These are phyloP conservation scores for Gigaspora rosea DNA, from an alignment of 192 early-diverging fungal genomes.

Conservation along the genomic window DNA sequence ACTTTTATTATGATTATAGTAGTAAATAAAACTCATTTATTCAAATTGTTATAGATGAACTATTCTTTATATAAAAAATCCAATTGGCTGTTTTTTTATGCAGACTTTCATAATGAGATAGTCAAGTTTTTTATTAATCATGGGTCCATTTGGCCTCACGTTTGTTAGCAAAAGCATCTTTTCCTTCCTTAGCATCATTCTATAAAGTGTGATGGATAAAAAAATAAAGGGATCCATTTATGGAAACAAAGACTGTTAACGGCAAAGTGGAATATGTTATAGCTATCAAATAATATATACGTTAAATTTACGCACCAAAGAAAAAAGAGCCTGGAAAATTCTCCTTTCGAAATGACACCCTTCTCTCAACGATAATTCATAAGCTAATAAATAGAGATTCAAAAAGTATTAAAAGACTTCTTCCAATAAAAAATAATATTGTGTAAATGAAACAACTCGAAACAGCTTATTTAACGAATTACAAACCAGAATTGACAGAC, in stretches of 20 bases:
- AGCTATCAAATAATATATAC: background rate
- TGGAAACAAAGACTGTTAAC: background rate
- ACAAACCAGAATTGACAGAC: slow-evolving; percentile 82
- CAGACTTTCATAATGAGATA: too few relatives aligned
- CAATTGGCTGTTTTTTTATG: too few relatives aligned
- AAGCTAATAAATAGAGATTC: slow-evolving; percentile 55
- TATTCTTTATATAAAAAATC: too few relatives aligned
- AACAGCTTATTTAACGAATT: background rate
- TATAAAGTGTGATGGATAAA: slow-evolving; percentile 29
- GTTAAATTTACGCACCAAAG: slow-evolving; percentile 58
- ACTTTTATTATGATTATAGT: too few relatives aligned
- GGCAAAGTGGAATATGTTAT: background rate
- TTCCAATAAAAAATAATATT: background rate
- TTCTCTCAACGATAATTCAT: slow-evolving; percentile 80
- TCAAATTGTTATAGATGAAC: too few relatives aligned
- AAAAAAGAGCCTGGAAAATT: slow-evolving; percentile 91
- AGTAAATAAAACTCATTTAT: too few relatives aligned
- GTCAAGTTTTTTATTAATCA: slow-evolving; percentile 55
- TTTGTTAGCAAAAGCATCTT: slow-evolving; percentile 93
- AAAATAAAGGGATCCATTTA: background rate
- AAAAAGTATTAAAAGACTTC: background rate
- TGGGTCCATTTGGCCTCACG: slow-evolving; percentile 83
- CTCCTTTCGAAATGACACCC: slow-evolving; percentile 92
- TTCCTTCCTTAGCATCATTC: slow-evolving; percentile 96
- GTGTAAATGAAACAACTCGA: background rate